Percentiles rank a stretch among this genome's conserved stretches.
These are phyloP conservation scores for Dioscorea cayenensis DNA, from an alignment of 116 monocot genomes.

Conservation along the genomic window DNA sequence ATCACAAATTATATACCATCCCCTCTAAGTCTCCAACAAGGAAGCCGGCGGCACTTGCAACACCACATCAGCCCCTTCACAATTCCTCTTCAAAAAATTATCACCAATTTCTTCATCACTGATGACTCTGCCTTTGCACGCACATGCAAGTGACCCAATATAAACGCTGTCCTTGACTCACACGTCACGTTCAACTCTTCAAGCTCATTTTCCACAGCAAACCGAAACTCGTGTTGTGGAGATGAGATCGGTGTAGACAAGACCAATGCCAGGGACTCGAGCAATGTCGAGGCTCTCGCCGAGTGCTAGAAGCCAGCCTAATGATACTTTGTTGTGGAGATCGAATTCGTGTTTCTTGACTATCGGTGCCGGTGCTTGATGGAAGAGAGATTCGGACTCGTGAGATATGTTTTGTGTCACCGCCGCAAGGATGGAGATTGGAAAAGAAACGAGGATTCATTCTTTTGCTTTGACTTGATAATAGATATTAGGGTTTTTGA, in stretches of 20 bases:
- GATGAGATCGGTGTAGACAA: conserved; percentile 84
- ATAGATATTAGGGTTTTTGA: no score
- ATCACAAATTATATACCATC: conserved; percentile 81
- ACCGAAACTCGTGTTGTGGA: conserved; percentile 61
- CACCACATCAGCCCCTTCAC: conserved; percentile 80
- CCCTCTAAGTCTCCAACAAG: conserved; percentile 85
- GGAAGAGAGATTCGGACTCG: no score
- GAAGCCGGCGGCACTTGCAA: conserved; percentile 81
- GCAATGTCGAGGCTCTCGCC: conserved; percentile 72
- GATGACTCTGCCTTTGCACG: conserved; percentile 74
- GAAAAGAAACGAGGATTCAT: no score
- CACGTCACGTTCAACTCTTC: conserved; percentile 48
- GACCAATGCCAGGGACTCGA: conserved; percentile 91
- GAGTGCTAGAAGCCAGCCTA: conserved; percentile 86
- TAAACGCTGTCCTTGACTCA: conserved; percentile 70
- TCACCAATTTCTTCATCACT: conserved; percentile 47
- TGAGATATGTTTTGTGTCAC: no score
- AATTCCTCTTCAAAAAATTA: conserved; percentile 78
- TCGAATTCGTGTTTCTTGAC: conserved; percentile 85
- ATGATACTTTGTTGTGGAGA: conserved; percentile 85
- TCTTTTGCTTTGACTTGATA: no score
- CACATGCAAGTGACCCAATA: conserved; percentile 80
- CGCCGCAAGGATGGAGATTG: no score
- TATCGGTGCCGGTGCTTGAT: no score
- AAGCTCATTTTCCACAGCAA: conserved; percentile 63